Evolutionary conservation across 1,284 basidiomycete genomes (phyloP).

Genomic region (Rhodofomes roseus): DNA sequence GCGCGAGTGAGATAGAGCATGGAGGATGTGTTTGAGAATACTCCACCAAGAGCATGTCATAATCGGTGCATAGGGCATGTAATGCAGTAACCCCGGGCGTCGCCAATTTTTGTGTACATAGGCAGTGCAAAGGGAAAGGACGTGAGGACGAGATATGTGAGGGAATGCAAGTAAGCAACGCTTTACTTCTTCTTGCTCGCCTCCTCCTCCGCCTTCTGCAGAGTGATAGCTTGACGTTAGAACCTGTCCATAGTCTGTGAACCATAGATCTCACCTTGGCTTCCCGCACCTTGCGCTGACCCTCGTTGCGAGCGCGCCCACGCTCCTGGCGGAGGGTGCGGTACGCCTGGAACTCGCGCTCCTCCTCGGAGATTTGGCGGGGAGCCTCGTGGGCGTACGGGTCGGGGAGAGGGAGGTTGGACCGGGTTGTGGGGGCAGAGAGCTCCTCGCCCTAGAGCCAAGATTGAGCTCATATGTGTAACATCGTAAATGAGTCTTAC

Average conservation of each 20-base stretch:
- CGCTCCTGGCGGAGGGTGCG: conserved; percentile 86
- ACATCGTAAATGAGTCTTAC: conserved; percentile 29
- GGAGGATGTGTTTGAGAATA: neutral
- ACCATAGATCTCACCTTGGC: conserved; percentile 60
- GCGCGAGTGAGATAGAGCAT: neutral
- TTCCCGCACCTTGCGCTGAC: conserved; percentile 77
- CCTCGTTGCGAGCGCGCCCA: conserved; percentile 83
- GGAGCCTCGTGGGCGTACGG: conserved; percentile 77
- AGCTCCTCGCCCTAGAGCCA: conserved; percentile 78
- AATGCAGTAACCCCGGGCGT: conserved; percentile 29
- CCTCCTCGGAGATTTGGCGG: conserved; percentile 91
- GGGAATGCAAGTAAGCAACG: conserved; percentile 23
- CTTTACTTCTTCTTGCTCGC: conserved; percentile 91
- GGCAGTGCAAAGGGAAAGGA: conserved; percentile 27
- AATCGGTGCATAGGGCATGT: conserved; percentile 31
- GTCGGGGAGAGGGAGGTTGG: conserved; percentile 66
- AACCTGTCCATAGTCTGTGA: conserved; percentile 6
- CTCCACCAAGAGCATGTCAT: conserved; percentile 17
- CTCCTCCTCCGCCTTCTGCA: conserved; percentile 87
- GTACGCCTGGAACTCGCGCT: conserved; percentile 89
- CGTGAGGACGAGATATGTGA: conserved; percentile 28
- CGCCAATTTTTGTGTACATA: conserved; percentile 38
- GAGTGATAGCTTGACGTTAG: conserved; percentile 12
- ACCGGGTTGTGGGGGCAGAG: conserved; percentile 75
- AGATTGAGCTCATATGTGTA: neutral